These are phyloP conservation scores for Plasmodiophora brassicae DNA, from an alignment of 208 protist species.

Conservation along the genomic window DNA sequence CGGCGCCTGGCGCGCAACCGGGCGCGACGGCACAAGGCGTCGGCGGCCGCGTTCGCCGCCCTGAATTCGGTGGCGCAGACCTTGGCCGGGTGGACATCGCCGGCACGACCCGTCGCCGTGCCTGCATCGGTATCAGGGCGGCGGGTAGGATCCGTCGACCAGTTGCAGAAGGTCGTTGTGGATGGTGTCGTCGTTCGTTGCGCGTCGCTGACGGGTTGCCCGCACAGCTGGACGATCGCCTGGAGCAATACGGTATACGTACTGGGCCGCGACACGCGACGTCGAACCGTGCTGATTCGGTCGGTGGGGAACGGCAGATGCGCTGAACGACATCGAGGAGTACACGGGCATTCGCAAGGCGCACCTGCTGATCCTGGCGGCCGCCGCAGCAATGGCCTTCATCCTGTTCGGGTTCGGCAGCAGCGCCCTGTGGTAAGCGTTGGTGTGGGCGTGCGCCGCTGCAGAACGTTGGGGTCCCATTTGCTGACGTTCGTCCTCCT, in stretches of 20 bases:
- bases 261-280: not conserved
- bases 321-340: not conserved
- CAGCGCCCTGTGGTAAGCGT: not conserved
- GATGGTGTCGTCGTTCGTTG: not conserved
- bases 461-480: too few species aligned
- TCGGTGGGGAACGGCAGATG: not conserved
- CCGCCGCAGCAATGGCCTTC: not conserved
- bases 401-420: conserved; percentile 4
- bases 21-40: too few species aligned
- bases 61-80: not conserved
- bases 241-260: conserved; percentile 3
- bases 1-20: too few species aligned
- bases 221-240: not conserved
- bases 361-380: not conserved
- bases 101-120: too few species aligned
- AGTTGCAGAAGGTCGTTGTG: not conserved
- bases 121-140: too few species aligned
- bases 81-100: not conserved
- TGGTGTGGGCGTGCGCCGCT: too few species aligned
- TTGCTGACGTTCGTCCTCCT: not conserved
- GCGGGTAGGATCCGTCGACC: too few species aligned
- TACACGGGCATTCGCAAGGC: not conserved
- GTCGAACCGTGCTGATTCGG: not conserved
- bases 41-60: too few species aligned
- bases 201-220: not conserved